These are phyloP conservation scores for Nephromyces sp. DNA, from an alignment of 169 alveolate genomes.

Conservation along the genomic window DNA sequence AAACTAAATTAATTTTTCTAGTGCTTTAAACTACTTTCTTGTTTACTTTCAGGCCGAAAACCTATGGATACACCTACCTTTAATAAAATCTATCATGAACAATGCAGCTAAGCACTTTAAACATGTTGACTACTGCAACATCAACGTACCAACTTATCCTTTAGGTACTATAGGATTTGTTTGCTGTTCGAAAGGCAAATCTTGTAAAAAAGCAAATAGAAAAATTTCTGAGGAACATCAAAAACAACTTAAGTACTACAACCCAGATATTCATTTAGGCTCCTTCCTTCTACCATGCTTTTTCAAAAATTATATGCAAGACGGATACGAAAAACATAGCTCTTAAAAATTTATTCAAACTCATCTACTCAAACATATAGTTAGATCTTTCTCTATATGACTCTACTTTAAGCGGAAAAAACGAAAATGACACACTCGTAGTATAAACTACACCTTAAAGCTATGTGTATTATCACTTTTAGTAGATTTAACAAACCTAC, in stretches of 20 bases:
- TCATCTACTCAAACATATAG: too few relatives aligned
- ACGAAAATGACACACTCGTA: too few relatives aligned
- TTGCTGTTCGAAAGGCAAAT: background rate
- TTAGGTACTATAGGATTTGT: constrained; percentile 12
- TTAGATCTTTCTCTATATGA: too few relatives aligned
- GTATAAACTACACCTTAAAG: too few relatives aligned
- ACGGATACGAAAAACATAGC: too few relatives aligned
- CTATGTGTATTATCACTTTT: too few relatives aligned
- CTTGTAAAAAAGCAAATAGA: background rate
- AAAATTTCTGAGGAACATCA: background rate
- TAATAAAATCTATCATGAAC: background rate
- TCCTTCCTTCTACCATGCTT: constrained; percentile 6
- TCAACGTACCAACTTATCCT: constrained; percentile 16
- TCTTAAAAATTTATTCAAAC: too few relatives aligned
- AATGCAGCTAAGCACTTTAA: background rate
- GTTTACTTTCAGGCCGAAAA: constrained; percentile 17
- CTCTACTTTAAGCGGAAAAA: too few relatives aligned
- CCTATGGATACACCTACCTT: constrained; percentile 13
- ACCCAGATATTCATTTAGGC: constrained; percentile 8
- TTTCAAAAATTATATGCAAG: too few relatives aligned
- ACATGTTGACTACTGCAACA: constrained; percentile 7
- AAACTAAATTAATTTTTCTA: background rate
- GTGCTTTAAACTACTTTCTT: background rate
- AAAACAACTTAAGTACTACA: constrained; percentile 6
- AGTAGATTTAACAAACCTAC: too few relatives aligned